These are phyloP conservation scores for Penicillium sclerotigenum DNA, from an alignment of 2,329 filamentous ascomycete species.

Conservation along the genomic window DNA sequence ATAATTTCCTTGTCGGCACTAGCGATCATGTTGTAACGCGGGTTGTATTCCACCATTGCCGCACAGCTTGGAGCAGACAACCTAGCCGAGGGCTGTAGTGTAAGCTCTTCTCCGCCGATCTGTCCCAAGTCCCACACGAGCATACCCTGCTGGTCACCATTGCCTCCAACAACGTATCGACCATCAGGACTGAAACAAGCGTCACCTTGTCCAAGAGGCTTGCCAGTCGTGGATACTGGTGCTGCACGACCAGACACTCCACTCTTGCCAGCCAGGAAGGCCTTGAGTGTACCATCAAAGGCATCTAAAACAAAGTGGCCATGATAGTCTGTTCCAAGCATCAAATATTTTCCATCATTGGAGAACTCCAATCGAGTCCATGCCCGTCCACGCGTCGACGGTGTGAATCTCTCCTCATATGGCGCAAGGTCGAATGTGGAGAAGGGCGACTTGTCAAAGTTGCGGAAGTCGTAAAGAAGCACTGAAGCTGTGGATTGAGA, in stretches of 20 bases:
- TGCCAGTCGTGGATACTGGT: slow-evolving; percentile 52
- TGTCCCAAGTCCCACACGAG: slow-evolving; percentile 80
- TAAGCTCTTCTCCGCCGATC: slow-evolving; percentile 55
- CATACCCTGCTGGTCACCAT: slow-evolving; percentile 63
- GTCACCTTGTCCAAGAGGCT: slow-evolving; percentile 62
- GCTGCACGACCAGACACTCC: slow-evolving; percentile 49
- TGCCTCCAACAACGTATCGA: slow-evolving; percentile 81
- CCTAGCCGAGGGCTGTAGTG: slow-evolving; percentile 39
- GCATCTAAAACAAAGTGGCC: slow-evolving; percentile 94
- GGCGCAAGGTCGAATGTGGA: slow-evolving; percentile 72
- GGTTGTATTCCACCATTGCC: slow-evolving; percentile 81
- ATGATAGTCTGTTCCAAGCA: slow-evolving; percentile 77
- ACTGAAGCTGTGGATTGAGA: slow-evolving; percentile 76
- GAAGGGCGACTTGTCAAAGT: slow-evolving; percentile 90
- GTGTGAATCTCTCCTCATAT: slow-evolving; percentile 55
- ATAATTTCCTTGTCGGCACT: slow-evolving; percentile 81
- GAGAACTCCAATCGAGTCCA: slow-evolving; percentile 96
- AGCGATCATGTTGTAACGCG: slow-evolving; percentile 85
- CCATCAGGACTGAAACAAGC: slow-evolving; percentile 88
- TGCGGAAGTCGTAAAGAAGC: slow-evolving; percentile 87
- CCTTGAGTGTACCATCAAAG: slow-evolving; percentile 76
- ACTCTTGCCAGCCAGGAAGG: slow-evolving; percentile 59
- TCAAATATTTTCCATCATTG: slow-evolving; percentile 85
- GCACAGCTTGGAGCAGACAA: slow-evolving; percentile 55
- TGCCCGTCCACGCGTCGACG: slow-evolving; percentile 46